Evolutionary conservation across 2,329 filamentous ascomycete species (phyloP).

Genomic region (Alternaria incomplexa): DNA sequence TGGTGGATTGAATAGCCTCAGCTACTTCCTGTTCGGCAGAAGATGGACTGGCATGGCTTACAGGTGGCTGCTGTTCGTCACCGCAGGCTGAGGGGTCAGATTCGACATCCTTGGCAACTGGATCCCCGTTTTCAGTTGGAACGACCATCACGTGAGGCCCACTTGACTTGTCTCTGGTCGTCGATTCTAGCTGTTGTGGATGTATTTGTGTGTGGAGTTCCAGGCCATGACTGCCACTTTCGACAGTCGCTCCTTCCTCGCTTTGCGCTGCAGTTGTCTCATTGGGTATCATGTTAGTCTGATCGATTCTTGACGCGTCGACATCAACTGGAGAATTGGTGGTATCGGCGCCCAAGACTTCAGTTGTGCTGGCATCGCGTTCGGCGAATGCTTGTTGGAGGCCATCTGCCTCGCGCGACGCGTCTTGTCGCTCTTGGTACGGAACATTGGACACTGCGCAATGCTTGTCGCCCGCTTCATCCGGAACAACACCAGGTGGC

Average conservation of each 20-base stretch:
- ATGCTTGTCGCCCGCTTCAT: constrained; percentile 29
- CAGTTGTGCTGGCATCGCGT: constrained; percentile 11
- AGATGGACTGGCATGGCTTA: neutral
- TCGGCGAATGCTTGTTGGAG: constrained; percentile 21
- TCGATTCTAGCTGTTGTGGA: neutral
- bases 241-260: neutral
- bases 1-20: neutral
- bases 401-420: constrained; percentile 17
- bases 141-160: neutral
- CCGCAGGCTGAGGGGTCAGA: neutral
- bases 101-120: neutral
- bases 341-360: constrained; percentile 19
- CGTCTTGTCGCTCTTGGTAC: constrained; percentile 29
- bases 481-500: constrained; percentile 26
- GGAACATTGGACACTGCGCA: constrained; percentile 12
- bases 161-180: neutral
- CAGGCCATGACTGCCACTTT: neutral
- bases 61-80: neutral
- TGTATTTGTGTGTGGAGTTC: neutral
- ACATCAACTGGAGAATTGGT: constrained; percentile 14
- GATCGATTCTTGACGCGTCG: constrained; percentile 8
- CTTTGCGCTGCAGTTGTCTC: neutral
- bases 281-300: constrained; percentile 13
- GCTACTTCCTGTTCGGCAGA: neutral
- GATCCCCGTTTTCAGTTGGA: neutral